Base-by-base conservation (phyloP, 1,284 basidiomycete genomes). In the Omphalotus olearius region DNA sequence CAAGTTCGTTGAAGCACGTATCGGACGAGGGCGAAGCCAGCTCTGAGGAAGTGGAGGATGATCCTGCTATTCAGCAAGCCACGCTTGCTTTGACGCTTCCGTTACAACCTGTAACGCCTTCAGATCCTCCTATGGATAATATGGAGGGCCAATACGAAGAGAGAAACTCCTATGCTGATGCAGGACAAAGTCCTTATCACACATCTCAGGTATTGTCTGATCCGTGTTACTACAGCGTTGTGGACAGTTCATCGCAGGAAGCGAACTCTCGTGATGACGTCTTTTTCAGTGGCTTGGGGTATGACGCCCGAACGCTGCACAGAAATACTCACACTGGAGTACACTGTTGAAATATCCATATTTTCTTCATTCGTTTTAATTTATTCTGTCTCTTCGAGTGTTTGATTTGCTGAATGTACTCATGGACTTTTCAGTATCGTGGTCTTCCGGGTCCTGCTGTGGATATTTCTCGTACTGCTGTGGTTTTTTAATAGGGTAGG, bases 11-110 rank as follows among this genome's bases (percentile, higher is more conserved):
- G 30, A 50, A 25, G 14, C 41, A 47, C 11, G 18, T 54, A 14
- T 36, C 47, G 14, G 52, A 54, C 16, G 47, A 54, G 14, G 45
- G 38, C 14, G 44, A 54, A 20, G 48, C 48, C 1, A 45, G 33
- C 3, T 45, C 39, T 41, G 48, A 49, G 35, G 52, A 54, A 17
- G 28, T 30, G 7, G 48, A 54, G n/a, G 52, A 54, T 16, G 52
- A 54, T n/a, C 18, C 48, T 7, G 39, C 38, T 10, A 18, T 50
- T 10, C 47, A 50, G 25, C 48, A 46, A 5, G 23, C 42, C 30
- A 18, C 28, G 10, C 38, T 26, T 4, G 16, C 38, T 17, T n/a
- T 57, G 11, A 39, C 52, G 17, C 40, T 54, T 26, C 56, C 53
- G 13, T 42, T 54, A 4, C 35, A 33, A 20, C 40, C 53, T 17